Conservation (phyloP, 2,329 filamentous ascomycete species). For the Cercospora sp. region DNA sequence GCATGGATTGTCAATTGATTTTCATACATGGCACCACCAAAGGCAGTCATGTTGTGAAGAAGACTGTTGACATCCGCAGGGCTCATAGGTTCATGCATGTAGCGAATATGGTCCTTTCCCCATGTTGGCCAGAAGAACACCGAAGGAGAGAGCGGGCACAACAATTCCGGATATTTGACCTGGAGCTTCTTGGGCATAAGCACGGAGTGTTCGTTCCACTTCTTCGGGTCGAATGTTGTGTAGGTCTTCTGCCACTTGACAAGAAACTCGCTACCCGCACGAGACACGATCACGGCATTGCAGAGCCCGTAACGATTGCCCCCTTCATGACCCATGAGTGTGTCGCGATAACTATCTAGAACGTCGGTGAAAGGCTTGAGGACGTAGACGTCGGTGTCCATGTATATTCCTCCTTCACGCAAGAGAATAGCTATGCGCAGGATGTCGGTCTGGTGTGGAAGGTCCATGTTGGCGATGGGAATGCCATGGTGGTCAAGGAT, state of each 20-base stretch:
- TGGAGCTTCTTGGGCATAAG: constrained; percentile 16
- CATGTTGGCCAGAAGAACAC: constrained; percentile 25
- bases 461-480: background rate
- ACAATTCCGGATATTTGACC: constrained; percentile 10
- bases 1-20: constrained; percentile 21
- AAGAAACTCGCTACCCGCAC: constrained; percentile 19
- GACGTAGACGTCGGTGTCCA: constrained; percentile 24
- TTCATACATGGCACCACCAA: constrained; percentile 20
- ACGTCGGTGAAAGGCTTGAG: constrained; percentile 20
- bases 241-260: constrained; percentile 19
- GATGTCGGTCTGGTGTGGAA: constrained; percentile 22
- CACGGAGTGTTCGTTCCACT: constrained; percentile 23
- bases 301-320: constrained; percentile 23
- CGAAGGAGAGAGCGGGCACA: constrained; percentile 21
- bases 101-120: constrained; percentile 12
- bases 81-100: constrained; percentile 18
- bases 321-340: constrained; percentile 25
- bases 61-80: background rate
- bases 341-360: constrained; percentile 13
- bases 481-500: background rate
- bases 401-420: constrained; percentile 22
- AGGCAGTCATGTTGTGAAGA: constrained; percentile 6
- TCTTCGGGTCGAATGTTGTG: constrained; percentile 10
- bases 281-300: constrained; percentile 23
- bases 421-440: constrained; percentile 18